Evolutionary conservation across 371 early-diverging fungal genomes (phyloP).

Genomic region (Neoconidiobolus thromboides): DNA sequence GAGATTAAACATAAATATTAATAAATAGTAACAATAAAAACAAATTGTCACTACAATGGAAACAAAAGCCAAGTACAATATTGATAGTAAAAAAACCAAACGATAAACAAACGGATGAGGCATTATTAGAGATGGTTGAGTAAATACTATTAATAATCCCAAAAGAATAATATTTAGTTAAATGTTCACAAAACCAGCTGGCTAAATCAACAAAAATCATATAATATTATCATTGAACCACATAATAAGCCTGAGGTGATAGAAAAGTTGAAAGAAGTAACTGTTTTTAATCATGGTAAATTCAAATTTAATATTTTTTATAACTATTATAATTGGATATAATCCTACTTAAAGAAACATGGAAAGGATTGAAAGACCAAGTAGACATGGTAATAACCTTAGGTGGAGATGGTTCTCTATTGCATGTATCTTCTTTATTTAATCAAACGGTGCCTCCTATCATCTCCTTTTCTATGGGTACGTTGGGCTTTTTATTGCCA

Average conservation of each 20-base stretch:
- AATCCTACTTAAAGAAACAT: slow-evolving; percentile 11
- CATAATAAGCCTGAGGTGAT: slow-evolving; percentile 31
- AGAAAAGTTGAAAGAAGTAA: slow-evolving; percentile 28
- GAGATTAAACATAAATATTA: too few species aligned
- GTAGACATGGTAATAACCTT: slow-evolving; percentile 80
- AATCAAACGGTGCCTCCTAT: slow-evolving; percentile 67
- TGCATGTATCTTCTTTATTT: slow-evolving; percentile 74
- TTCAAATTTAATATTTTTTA: background rate
- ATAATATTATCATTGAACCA: slow-evolving; percentile 49
- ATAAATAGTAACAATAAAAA: background rate
- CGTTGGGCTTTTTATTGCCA: slow-evolving; percentile 78
- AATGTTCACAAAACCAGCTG: slow-evolving; percentile 19
- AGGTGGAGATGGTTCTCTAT: slow-evolving; percentile 93
- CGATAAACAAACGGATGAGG: slow-evolving; percentile 38
- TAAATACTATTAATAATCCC: slow-evolving; percentile 11
- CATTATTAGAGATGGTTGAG: slow-evolving; percentile 39
- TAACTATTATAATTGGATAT: background rate
- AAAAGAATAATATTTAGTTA: background rate
- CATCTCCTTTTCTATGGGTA: slow-evolving; percentile 78
- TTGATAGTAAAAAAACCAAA: slow-evolving; percentile 61
- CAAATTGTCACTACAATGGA: slow-evolving; percentile 28
- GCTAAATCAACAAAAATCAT: slow-evolving; percentile 32
- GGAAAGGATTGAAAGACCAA: slow-evolving; percentile 19
- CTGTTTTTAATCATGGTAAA: slow-evolving; percentile 27
- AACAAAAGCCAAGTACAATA: slow-evolving; percentile 40